Percentiles rank a stretch among this genome's conserved stretches.
Conservation (phyloP, 1,284 basidiomycete genomes). For the Microbotryum lychnidis-dioicae region DNA sequence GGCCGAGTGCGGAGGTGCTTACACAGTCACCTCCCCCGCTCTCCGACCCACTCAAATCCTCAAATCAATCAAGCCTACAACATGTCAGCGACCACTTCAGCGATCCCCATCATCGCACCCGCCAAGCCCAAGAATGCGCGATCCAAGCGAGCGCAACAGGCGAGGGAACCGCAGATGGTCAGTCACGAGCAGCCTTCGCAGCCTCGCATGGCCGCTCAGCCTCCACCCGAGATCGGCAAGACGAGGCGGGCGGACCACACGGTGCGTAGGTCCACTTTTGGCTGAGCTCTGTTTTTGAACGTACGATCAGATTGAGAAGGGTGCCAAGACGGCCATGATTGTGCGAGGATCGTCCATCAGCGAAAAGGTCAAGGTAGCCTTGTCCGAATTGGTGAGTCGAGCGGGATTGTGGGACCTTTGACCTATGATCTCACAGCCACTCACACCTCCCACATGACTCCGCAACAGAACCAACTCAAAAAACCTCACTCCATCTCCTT, state of each 20-base stretch:
- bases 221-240: no score
- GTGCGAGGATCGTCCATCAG: conserved; percentile 81
- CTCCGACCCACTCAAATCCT: not conserved
- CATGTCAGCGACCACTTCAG: conserved; percentile 1
- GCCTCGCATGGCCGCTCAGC: no score
- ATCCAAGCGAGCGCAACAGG: conserved; percentile 85
- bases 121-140: conserved; percentile 97
- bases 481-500: conserved; percentile 83
- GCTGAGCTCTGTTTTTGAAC: no score
- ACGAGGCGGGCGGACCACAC: no score
- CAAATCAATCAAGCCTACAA: not conserved
- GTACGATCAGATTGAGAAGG: conserved; percentile 48
- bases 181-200: no score
- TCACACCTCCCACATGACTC: not conserved
- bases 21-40: not conserved
- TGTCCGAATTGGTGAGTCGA: conserved; percentile 74
- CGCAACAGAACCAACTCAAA: conserved; percentile 73
- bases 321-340: conserved; percentile 73
- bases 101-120: conserved; percentile 27
- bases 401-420: not conserved
- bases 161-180: conserved; percentile 77
- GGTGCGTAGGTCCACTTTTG: no score
- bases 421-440: not conserved
- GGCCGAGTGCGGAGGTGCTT: not conserved
- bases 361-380: conserved; percentile 65